Conservation (phyloP, 2,329 filamentous ascomycete species). For the Paracoccidioides lutzii region DNA sequence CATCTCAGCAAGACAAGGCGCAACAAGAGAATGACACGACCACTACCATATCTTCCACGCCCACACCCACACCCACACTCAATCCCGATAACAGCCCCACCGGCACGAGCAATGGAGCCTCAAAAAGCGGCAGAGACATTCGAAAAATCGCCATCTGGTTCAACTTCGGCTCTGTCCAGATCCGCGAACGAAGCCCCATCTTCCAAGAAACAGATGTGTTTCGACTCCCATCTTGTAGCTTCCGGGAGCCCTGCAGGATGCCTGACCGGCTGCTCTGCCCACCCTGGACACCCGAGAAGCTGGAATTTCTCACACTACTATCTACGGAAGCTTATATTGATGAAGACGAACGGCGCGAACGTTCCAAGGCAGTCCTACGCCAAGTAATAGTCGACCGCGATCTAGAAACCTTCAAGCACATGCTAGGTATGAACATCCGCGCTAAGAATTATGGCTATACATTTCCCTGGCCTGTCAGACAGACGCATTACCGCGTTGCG, state of each 20-base stretch:
- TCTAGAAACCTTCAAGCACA: constrained; percentile 20
- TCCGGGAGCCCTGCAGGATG: constrained; percentile 19
- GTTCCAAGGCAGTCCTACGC: constrained; percentile 21
- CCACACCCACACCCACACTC: neutral
- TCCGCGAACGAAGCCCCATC: constrained; percentile 18
- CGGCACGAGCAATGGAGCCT: neutral
- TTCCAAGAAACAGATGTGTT: constrained; percentile 23
- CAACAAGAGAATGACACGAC: constrained; percentile 1
- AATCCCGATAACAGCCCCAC: neutral
- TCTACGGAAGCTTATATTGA: constrained; percentile 27
- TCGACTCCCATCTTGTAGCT: constrained; percentile 21
- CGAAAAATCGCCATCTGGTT: constrained; percentile 27
- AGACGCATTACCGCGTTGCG: constrained; percentile 21
- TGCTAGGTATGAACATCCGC: constrained; percentile 22
- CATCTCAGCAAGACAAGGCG: neutral
- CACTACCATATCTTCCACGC: neutral
- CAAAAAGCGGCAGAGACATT: constrained; percentile 2
- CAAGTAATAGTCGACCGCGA: constrained; percentile 25
- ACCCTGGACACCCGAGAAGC: constrained; percentile 28
- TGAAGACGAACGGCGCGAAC: constrained; percentile 18
- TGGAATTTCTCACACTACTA: constrained; percentile 28
- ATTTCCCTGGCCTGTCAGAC: constrained; percentile 22
- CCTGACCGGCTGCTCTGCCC: constrained; percentile 26
- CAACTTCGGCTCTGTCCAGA: constrained; percentile 24
- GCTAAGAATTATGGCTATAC: constrained; percentile 21